Evolutionary conservation across 2,329 filamentous ascomycete species (phyloP).

Genomic region (Mycocentrospora acerina): DNA sequence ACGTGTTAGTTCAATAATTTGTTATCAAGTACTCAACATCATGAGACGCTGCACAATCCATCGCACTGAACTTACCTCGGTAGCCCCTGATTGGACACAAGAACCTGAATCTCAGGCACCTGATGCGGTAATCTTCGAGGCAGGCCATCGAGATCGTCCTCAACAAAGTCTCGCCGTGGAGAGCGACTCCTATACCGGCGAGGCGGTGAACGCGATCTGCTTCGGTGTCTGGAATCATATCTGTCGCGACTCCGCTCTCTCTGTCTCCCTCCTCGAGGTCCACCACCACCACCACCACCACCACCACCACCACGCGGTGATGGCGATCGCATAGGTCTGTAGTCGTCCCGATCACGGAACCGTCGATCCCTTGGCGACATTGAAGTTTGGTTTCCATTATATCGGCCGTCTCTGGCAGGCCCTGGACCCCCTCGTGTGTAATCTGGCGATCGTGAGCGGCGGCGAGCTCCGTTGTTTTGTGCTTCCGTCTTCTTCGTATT

Average conservation of each 20-base stretch:
- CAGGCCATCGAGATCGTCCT: constrained; percentile 66
- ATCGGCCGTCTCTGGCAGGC: constrained; percentile 51
- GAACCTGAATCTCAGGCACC: constrained; percentile 86
- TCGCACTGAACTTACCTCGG: constrained; percentile 29
- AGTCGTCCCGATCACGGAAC: constrained; percentile 60
- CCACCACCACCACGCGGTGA: constrained; percentile 47
- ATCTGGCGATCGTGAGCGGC: constrained; percentile 66
- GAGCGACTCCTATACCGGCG: constrained; percentile 69
- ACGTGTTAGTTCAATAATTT: constrained; percentile 3
- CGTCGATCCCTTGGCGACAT: constrained; percentile 50
- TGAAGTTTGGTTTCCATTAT: constrained; percentile 36
- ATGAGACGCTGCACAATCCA: background rate
- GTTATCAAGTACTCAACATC: too few species aligned
- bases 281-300: too few species aligned
- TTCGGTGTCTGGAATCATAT: constrained; percentile 53
- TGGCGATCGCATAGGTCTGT: constrained; percentile 50
- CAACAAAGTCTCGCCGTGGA: constrained; percentile 57
- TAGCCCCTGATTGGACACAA: constrained; percentile 72
- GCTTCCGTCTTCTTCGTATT: constrained; percentile 63
- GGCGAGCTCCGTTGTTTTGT: constrained; percentile 41
- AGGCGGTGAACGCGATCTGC: constrained; percentile 68
- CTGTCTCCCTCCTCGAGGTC: constrained; percentile 37
- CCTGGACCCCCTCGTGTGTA: constrained; percentile 50
- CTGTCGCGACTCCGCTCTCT: constrained; percentile 48
- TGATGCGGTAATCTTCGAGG: constrained; percentile 72